Base-by-base conservation (phyloP, 257 asterid genomes). In the Petunia axillaris region DNA sequence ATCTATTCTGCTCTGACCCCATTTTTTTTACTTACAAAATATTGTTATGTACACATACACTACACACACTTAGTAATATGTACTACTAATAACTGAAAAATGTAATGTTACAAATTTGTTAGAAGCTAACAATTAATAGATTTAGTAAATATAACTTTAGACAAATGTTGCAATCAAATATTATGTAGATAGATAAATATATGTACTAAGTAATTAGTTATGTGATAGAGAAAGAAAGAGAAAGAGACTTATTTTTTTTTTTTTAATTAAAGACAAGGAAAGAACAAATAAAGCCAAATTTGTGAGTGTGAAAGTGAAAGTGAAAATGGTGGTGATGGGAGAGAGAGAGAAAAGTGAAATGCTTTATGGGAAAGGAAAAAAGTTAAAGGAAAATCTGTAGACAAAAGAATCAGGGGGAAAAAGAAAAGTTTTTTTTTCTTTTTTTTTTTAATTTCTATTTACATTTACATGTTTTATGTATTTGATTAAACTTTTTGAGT, bases 1-100 rank as follows among this genome's bases (percentile, higher is more conserved):
- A 88, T 73, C 91, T 85, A 76, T 88, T 85, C 84, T 83, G 93
- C 91, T 89, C 93, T 36, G 91, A 84, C 70, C 83, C 92, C 95
- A 91, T 91, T 79, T 8, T 38, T 7, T 64, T 48, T 57, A 1
- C 41, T 71, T 11, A 52, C 40, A 59, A 73, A n/a, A 25, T 25
- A 25, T 25, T 25, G 25, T 25, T 25, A 25, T 25, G 25, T 25
- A 25, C 25, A 25, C 25, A 25, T 25, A 25, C 25, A 25, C 25
- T 25, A 25, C 25, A 25, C 25, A 25, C 25, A 25, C 25, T 25
- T 25, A 25, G 25, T 25, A 25, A 25, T 25, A 25, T 25, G 25
- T 25, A 25, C 25, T 25, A 25, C 25, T 25, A 25, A 25, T 25
- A 25, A 25, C 25, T 25, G 25, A 25, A 25, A 25, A 25, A 25